These are phyloP conservation scores for Chloranthus sessilifolius DNA, from an alignment of 164 flowering plant species.

Conservation along the genomic window DNA sequence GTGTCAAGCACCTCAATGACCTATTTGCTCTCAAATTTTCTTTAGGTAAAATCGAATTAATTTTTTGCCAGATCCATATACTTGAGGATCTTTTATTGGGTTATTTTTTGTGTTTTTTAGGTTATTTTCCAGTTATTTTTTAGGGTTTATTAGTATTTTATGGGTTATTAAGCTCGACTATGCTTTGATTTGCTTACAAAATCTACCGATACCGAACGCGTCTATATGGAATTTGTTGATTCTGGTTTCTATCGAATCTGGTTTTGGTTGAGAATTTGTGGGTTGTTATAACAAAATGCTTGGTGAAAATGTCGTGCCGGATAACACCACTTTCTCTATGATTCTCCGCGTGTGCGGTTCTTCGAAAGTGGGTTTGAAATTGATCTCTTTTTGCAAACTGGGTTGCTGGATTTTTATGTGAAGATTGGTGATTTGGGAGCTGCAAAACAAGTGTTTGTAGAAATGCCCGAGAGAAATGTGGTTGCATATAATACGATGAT, in stretches of 20 bases:
- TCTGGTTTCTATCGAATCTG: conserved; percentile 14
- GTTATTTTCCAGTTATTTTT: no score
- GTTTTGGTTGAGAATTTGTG: conserved; percentile 9
- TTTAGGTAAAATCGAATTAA: no score
- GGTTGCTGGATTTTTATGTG: conserved; percentile 39
- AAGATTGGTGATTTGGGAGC: conserved; percentile 29
- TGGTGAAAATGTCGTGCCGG: conserved; percentile 14
- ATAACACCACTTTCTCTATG: conserved; percentile 15
- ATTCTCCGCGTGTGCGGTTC: conserved; percentile 26
- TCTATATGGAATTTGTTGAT: conserved; percentile 27
- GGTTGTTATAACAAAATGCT: conserved; percentile 23
- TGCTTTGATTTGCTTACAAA: conserved; percentile 19
- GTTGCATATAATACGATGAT: conserved; percentile 38
- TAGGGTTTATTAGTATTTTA: no score
- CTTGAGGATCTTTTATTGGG: no score
- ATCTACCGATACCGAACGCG: conserved; percentile 9
- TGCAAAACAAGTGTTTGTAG: conserved; percentile 30
- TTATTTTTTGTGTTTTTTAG: no score
- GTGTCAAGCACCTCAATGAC: no score
- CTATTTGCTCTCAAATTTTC: no score
- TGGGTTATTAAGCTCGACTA: conserved; percentile 19
- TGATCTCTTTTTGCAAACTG: conserved; percentile 33
- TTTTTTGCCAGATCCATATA: no score
- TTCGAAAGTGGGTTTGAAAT: conserved; percentile 18
- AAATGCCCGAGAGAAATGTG: conserved; percentile 38